phyloP scores from a whole-genome alignment of 2,329 filamentous ascomycete species.

The Arthroderma sp. region DNA sequence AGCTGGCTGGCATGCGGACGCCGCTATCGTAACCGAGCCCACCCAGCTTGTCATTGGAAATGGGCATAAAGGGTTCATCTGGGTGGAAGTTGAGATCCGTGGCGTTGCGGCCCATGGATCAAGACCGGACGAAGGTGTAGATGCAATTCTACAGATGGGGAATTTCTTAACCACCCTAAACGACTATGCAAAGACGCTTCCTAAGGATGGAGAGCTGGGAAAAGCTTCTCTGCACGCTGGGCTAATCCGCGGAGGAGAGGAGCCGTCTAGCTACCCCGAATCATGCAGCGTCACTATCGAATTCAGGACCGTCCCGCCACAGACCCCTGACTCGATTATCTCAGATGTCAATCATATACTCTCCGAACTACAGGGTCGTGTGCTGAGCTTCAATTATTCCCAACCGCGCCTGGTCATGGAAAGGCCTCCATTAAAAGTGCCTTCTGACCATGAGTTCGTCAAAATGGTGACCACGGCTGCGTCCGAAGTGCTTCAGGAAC shows the following conservation, averaged over 20 bases:
- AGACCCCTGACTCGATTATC: constrained; percentile 27
- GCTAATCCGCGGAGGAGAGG: constrained; percentile 38
- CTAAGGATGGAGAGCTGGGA: constrained; percentile 23
- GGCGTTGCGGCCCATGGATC: constrained; percentile 26
- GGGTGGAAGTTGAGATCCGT: constrained; percentile 22
- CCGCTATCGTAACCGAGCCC: constrained; percentile 38
- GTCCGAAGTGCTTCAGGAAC: constrained; percentile 15
- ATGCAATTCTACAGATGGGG: constrained; percentile 38
- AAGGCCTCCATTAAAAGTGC: constrained; percentile 32
- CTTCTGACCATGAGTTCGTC: constrained; percentile 30
- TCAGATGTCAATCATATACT: constrained; percentile 28
- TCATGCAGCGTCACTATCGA: constrained; percentile 38
- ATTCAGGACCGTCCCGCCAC: constrained; percentile 35
- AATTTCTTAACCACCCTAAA: constrained; percentile 36
- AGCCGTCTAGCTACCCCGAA: constrained; percentile 39
- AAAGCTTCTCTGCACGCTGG: constrained; percentile 36
- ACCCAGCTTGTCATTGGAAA: constrained; percentile 30
- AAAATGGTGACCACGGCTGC: constrained; percentile 20
- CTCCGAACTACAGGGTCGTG: constrained; percentile 17
- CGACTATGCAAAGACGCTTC: constrained; percentile 26
- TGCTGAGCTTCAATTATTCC: constrained; percentile 28
- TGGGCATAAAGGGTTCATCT: constrained; percentile 39
- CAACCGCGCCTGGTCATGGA: constrained; percentile 29
- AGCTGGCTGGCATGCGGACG: constrained; percentile 42
- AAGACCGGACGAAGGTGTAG: constrained; percentile 31